Evolutionary conservation across 306 rosid species (phyloP), one percentile per base, ranked within the genome.

Genomic region (Cicer cuneatum): DNA sequence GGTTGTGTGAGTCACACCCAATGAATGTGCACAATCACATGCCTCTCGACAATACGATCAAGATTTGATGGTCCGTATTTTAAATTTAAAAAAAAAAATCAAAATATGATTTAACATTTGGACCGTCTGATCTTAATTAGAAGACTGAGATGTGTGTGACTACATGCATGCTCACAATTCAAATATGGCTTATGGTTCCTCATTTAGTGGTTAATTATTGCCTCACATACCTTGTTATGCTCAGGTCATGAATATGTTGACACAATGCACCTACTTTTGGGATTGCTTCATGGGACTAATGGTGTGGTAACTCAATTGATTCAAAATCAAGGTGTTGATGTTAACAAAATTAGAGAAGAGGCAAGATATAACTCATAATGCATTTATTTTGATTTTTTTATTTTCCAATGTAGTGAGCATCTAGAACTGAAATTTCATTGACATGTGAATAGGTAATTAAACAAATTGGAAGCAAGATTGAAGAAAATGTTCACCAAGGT

Each of bases 261-360:
- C 19, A 83, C 91, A 5, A 86, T 81, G 84, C 88, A 87, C 78
- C 77, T 90, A 79, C 92, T 90, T 51, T 85, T 87, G 65, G 93
- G 92, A 51, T 69, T 90, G 76, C 92, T 90, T 71, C 86, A 83
- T 19, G 90, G 85, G 68, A 81, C 89, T 74, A 89, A 89, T 77
- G 82, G 87, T 18, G 87, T 82, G 15, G 87, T 87, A 7, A 86
- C 87, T 65, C 88, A 91, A 73, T 92, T 89, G 81, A 85, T 90
- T 45, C 85, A 90, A 48, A 85, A 81, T 75, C 79, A 87, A 73
- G 93, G 92, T 73, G 89, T 85, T 39, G 87, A 87, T 51, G 89
- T 86, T 7, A 90, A 87, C 71, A 85, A 84, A 69, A 90, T 90
- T 52, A 77, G 92, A 51, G 87, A 87, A 43, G 88, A 90, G 87